Evolutionary conservation across 345 rosid species (phyloP).

Genomic region (Eucalyptus curtisii): DNA sequence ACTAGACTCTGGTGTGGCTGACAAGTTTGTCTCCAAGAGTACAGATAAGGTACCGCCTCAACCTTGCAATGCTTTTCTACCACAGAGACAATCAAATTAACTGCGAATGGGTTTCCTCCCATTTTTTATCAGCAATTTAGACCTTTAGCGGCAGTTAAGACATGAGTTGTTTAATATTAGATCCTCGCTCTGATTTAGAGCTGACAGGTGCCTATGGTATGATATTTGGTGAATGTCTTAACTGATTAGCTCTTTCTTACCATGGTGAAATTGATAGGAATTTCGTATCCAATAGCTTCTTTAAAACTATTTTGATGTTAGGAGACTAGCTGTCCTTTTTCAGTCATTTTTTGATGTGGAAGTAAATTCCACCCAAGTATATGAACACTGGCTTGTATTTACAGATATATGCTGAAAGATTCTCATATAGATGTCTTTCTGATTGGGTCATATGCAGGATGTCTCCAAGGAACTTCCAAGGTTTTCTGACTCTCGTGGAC

Average conservation of each 20-base stretch:
- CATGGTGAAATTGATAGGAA: neutral
- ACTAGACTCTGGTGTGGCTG: neutral
- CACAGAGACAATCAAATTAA: neutral
- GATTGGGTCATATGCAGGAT: slow-evolving; percentile 20
- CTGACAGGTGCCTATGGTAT: neutral
- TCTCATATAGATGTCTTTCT: neutral
- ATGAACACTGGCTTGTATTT: neutral
- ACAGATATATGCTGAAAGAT: neutral
- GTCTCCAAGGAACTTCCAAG: slow-evolving; percentile 7
- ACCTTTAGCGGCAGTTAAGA: neutral
- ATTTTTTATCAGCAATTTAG: neutral
- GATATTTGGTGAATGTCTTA: neutral
- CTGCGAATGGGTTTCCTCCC: neutral
- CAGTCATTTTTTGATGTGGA: neutral
- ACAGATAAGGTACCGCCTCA: slow-evolving; percentile 1
- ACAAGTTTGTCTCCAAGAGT: neutral
- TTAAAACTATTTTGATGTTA: neutral
- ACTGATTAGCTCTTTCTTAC: neutral
- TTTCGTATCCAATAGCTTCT: neutral
- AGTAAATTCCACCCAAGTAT: neutral
- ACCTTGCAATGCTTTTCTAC: neutral
- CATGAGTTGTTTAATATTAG: neutral
- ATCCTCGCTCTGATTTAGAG: neutral
- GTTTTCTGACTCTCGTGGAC: slow-evolving; percentile 10
- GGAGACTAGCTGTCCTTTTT: neutral